Evolutionary conservation across 2,329 filamentous ascomycete species (phyloP).

Genomic region (Scytalidium sp.): DNA sequence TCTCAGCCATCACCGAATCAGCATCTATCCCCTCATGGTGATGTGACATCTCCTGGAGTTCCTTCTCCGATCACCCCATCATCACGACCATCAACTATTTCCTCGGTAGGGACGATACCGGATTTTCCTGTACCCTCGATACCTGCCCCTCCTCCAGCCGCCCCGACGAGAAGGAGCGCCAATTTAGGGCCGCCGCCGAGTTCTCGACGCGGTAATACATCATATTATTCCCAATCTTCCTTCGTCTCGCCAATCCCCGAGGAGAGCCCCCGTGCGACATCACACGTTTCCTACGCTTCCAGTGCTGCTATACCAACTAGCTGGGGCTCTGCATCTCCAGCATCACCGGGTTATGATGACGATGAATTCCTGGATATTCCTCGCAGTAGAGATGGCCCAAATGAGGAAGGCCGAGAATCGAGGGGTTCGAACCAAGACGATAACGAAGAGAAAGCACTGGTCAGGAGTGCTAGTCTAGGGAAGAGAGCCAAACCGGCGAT

Average conservation of each 20-base stretch:
- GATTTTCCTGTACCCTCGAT: slow-evolving; percentile 36
- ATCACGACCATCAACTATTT: slow-evolving; percentile 51
- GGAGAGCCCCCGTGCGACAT: slow-evolving; percentile 55
- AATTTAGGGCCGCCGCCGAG: slow-evolving; percentile 59
- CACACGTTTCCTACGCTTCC: slow-evolving; percentile 66
- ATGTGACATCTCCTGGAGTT: slow-evolving; percentile 29
- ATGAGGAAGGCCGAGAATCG: slow-evolving; percentile 24
- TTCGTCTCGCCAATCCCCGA: slow-evolving; percentile 75
- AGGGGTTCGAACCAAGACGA: slow-evolving; percentile 23
- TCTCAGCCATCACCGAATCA: slow-evolving; percentile 6
- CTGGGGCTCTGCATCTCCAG: slow-evolving; percentile 54
- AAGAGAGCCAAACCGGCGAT: slow-evolving; percentile 57
- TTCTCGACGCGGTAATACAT: slow-evolving; percentile 57
- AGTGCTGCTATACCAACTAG: slow-evolving; percentile 69
- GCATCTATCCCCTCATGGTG: slow-evolving; percentile 11
- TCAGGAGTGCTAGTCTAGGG: slow-evolving; percentile 59
- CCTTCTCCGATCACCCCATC: slow-evolving; percentile 45
- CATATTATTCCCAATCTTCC: slow-evolving; percentile 63
- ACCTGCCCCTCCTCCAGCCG: slow-evolving; percentile 6
- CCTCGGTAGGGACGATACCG: slow-evolving; percentile 55
- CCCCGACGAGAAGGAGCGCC: slow-evolving; percentile 42
- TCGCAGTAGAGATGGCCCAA: background rate
- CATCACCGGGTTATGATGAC: slow-evolving; percentile 33
- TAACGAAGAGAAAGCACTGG: slow-evolving; percentile 51
- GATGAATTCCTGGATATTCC: slow-evolving; percentile 22